Base-by-base conservation (phyloP, 192 early-diverging fungal genomes). In the Diversispora eburnea region DNA sequence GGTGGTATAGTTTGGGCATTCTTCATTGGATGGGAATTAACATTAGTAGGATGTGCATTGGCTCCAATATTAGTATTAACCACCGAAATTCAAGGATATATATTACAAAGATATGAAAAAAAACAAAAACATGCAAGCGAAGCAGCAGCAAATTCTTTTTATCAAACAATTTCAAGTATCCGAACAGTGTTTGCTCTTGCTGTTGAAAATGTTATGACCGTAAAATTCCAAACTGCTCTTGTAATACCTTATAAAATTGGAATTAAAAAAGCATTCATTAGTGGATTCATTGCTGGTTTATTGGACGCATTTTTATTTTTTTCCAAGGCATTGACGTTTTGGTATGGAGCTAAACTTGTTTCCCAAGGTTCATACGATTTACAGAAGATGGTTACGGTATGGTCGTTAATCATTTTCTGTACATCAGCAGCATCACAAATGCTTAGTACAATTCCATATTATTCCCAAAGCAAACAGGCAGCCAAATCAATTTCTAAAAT, bases 341-440 rank as follows among this genome's bases (percentile, higher is more conserved):
- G 58, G 41, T 72, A 72, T 48, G 70, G 70, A 33, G 70, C 57
- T 8, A 10, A 33, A 39, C 43, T 72, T 13, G 47, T 72, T 39
- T 25, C 47, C 4, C n/a, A 51, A 25, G 70, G 70, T 15, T 39
- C 19, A 49, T 72, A 72, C 39, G 70, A 72, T 48, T 19, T 72
- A 7, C n/a, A 72, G 39, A 72, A 8, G 12, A 72, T 72, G 70
- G 19, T 72, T 3, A 3, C 17, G 12, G 70, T 72, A 17, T 72
- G 70, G 70, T 61, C 70, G 17, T 49, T 72, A 22, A 45, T 72
- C 47, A 72, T 72, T 15, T 72, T 72, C 49, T 72, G 70, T 9
- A 72, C 70, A 5, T 61, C 56, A 17, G 33, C 70, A 20, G 70
- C 70, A 47, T 48, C 41, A 60, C 22, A 61, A 59, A 48, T 62